Evolutionary conservation across 2,329 filamentous ascomycete genomes (phyloP).

Genomic region (Pseudogymnoascus sp.): DNA sequence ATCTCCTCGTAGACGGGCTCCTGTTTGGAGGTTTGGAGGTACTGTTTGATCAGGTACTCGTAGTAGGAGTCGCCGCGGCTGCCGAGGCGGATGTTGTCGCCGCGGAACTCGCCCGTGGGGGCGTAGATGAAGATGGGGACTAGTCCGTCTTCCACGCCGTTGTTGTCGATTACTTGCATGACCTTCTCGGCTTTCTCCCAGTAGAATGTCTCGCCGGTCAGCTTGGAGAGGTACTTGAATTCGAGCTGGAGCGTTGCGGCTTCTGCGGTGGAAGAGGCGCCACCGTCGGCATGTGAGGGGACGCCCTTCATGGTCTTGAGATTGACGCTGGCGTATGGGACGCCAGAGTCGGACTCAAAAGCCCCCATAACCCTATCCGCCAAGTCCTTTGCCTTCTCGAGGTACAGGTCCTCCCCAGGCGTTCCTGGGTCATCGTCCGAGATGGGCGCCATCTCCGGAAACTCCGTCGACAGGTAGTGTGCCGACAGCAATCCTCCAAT

Average conservation of each 20-base stretch:
- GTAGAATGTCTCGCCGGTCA: constrained; percentile 86
- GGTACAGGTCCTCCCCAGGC: constrained; percentile 80
- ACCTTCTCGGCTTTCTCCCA: constrained; percentile 90
- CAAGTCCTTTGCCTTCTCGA: constrained; percentile 91
- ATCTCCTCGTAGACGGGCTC: constrained; percentile 84
- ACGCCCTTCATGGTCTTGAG: constrained; percentile 70
- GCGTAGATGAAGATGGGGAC: constrained; percentile 89
- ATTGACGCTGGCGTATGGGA: constrained; percentile 88
- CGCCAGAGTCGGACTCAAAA: constrained; percentile 78
- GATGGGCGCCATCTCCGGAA: constrained; percentile 71
- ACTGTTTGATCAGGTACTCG: constrained; percentile 98
- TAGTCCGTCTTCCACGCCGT: constrained; percentile 70
- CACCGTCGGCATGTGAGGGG: constrained; percentile 73
- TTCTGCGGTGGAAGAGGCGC: constrained; percentile 90
- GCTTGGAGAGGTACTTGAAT: constrained; percentile 91
- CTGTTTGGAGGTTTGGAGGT: constrained; percentile 81
- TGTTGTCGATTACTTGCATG: constrained; percentile 83
- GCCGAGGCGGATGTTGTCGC: constrained; percentile 80
- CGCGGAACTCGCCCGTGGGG: constrained; percentile 69
- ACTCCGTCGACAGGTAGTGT: constrained; percentile 84
- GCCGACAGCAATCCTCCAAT: constrained; percentile 86
- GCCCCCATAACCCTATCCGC: constrained; percentile 81
- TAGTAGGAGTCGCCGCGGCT: constrained; percentile 97
- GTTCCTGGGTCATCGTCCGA: constrained; percentile 63
- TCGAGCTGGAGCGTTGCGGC: constrained; percentile 88